Conservation (phyloP, 78 protist genomes). For the Dictyostelium firmibasis region DNA sequence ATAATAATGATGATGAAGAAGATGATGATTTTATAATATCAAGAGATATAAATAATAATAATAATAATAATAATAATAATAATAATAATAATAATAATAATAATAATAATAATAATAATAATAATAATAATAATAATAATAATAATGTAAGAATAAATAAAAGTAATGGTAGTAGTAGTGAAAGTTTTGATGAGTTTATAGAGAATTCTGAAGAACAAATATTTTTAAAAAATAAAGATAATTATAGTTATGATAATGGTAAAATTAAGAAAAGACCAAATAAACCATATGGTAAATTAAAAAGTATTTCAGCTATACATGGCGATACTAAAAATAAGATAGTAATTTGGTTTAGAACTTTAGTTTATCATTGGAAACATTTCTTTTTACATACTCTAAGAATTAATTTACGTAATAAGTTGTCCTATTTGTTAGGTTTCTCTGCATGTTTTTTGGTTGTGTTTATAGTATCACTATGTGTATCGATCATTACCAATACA, state of each 20-base stretch:
- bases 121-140: background rate
- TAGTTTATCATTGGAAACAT: slow-evolving; percentile 41
- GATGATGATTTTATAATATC: background rate
- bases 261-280: background rate
- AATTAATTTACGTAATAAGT: slow-evolving; percentile 29
- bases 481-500: slow-evolving; percentile 80
- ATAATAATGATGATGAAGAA: background rate
- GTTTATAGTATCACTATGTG: slow-evolving; percentile 59
- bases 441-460: slow-evolving; percentile 85
- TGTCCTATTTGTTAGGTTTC: slow-evolving; percentile 63
- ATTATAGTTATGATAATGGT: background rate
- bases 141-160: background rate
- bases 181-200: background rate
- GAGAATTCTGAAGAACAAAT: background rate
- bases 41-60: background rate
- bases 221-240: background rate
- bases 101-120: background rate
- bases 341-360: background rate
- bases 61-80: no score
- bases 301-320: background rate
- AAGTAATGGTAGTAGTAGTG: slow-evolving; percentile 7
- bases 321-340: background rate
- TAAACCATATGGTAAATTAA: background rate
- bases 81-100: background rate
- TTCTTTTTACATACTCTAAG: slow-evolving; percentile 10